Base-by-base conservation (phyloP, 116 monocot genomes). In the Trichopus zeylanicus region DNA sequence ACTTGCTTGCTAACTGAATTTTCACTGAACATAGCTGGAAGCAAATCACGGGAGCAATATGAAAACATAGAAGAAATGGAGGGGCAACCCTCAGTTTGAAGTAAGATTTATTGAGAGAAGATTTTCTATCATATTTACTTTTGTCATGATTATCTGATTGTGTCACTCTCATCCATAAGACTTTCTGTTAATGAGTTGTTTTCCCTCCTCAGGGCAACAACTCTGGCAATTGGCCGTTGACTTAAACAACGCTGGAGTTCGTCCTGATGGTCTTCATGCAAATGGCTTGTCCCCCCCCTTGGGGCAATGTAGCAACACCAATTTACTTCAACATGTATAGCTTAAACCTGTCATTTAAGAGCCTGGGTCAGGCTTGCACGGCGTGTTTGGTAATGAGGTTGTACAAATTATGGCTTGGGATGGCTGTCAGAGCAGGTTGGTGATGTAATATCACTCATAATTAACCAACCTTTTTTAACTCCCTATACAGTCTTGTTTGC, bases 71-170 rank as follows among this genome's bases (percentile, higher is more conserved):
- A 29, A 42, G 76, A 76, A 31, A 69, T 69, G 69, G 72, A 69
- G 9, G 49, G 53, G 56, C 55, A 73, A 63, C 48, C 65, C 46
- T 46, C 57, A 56, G 10, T 54, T 28, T 66, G 58, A 76, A 67
- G 77, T 80, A 75, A 74, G 67, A 62, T 74, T 57, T 70, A 68
- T 35, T 57, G 31, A 38, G 61, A 54, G 24, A 58, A 71, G 77
- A 52, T 65, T 29, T 55, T 62, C 52, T 65, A 48, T 19, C 49
- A 56, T 21, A 56, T 24, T 55, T 16, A 18, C 23, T 46, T 23
- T 4, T 26, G 27, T 6, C 27, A 26, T 57, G 15, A 27, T 26
- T 0, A 16, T 20, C 48, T 23, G 4, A 20, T 6, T 64, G 47
- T 5, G 5, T 0, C 37, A 16, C 20, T n/a, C 8, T 46, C 3